These are phyloP conservation scores for Xerocomus spinulosus DNA, from an alignment of 768 basidiomycete species.

Conservation along the genomic window DNA sequence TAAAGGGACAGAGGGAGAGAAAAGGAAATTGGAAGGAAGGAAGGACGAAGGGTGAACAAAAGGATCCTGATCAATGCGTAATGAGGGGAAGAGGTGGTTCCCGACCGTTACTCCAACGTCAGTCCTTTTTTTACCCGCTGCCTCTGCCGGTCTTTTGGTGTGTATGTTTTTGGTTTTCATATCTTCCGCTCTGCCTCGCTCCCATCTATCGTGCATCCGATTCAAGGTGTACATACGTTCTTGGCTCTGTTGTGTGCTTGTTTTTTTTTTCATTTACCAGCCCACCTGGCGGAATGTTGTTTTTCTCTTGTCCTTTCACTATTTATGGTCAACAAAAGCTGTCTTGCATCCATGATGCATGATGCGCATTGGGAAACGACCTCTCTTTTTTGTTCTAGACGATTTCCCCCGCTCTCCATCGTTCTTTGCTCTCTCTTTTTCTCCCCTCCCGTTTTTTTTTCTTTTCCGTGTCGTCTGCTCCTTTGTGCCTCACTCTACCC, in stretches of 20 bases:
- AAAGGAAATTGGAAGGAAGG: constrained; percentile 3
- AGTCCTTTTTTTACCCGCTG: neutral
- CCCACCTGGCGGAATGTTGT: constrained; percentile 15
- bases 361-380: too few species aligned
- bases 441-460: neutral
- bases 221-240: constrained; percentile 16
- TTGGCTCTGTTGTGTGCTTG: constrained; percentile 6
- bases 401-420: constrained; percentile 3
- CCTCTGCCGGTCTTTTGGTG: constrained; percentile 4
- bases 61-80: constrained; percentile 5
- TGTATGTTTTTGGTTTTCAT: constrained; percentile 1
- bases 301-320: constrained; percentile 3
- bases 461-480: neutral
- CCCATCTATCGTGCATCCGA: constrained; percentile 10
- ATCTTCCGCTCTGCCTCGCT: constrained; percentile 5
- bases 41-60: neutral
- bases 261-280: constrained; percentile 1
- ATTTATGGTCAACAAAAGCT: constrained; percentile 30
- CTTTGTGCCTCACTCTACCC: neutral
- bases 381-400: constrained; percentile 1
- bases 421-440: constrained; percentile 1
- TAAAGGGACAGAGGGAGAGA: neutral
- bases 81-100: neutral
- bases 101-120: constrained; percentile 7
- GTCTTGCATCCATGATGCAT: constrained; percentile 3